Percentiles rank a stretch among this genome's conserved stretches.
These are phyloP conservation scores for Oryza meyeriana DNA, from an alignment of 176 grass and related monocot genomes.

Conservation along the genomic window DNA sequence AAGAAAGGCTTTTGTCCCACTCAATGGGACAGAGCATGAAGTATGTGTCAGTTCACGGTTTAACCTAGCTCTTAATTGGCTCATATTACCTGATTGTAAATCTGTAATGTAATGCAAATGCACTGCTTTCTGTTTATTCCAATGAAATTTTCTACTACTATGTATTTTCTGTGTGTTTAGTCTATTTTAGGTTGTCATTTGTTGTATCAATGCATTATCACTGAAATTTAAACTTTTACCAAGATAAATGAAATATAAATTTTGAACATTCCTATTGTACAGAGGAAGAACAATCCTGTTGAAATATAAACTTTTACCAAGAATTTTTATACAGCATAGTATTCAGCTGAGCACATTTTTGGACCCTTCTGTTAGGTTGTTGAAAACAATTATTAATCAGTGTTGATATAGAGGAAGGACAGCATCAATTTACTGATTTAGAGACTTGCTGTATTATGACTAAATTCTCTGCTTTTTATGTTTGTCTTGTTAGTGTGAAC, in stretches of 20 bases:
- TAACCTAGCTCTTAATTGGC: conserved; percentile 7
- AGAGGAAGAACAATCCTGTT: no score
- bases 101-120: conserved; percentile 21
- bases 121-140: not conserved
- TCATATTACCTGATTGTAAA: not conserved
- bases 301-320: not conserved
- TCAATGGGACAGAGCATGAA: conserved; percentile 73
- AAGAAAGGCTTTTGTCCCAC: conserved; percentile 48
- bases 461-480: not conserved
- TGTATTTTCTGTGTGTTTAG: not conserved
- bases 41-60: conserved; percentile 45
- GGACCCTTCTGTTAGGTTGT: not conserved
- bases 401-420: not conserved
- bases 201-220: not conserved
- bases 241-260: not conserved
- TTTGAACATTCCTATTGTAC: not conserved
- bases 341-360: not conserved
- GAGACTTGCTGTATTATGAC: not conserved
- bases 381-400: not conserved
- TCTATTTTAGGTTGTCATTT: conserved; percentile 5
- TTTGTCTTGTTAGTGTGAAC: not conserved
- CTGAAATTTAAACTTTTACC: not conserved
- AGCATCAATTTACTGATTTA: not conserved
- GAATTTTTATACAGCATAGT: not conserved
- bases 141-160: not conserved